Percentiles rank a stretch among this genome's conserved stretches.
Evolutionary conservation across 2,329 filamentous ascomycete genomes (phyloP).

Genomic region (Aspergillus persii): DNA sequence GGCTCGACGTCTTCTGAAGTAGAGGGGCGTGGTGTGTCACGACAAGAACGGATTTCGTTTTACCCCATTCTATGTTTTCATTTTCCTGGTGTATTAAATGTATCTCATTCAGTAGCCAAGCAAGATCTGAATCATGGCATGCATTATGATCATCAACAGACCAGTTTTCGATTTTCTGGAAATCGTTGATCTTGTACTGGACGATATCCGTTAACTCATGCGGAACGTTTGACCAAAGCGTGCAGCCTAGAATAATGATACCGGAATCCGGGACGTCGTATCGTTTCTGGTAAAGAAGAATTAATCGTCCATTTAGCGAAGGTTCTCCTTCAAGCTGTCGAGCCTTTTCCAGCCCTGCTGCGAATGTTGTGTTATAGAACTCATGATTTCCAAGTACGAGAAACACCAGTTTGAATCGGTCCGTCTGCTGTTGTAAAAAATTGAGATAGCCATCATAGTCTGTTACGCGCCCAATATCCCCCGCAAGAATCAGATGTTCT

Average conservation of each 20-base stretch:
- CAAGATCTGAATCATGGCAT: slow-evolving; percentile 47
- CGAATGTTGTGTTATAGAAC: slow-evolving; percentile 25
- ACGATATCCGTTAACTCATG: slow-evolving; percentile 41
- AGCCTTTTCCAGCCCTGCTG: slow-evolving; percentile 23
- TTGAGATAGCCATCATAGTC: slow-evolving; percentile 26
- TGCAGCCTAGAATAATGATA: slow-evolving; percentile 56
- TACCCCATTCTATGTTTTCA: not conserved
- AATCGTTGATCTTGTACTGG: slow-evolving; percentile 51
- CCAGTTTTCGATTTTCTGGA: slow-evolving; percentile 55
- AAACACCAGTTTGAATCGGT: slow-evolving; percentile 21
- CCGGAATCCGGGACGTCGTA: slow-evolving; percentile 28
- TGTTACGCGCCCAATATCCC: slow-evolving; percentile 23
- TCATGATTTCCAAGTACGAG: slow-evolving; percentile 30
- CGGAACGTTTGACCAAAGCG: slow-evolving; percentile 56
- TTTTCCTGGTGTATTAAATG: slow-evolving; percentile 16
- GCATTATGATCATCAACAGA: slow-evolving; percentile 50
- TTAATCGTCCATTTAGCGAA: slow-evolving; percentile 23
- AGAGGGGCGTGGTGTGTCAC: slow-evolving; percentile 59
- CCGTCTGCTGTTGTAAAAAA: slow-evolving; percentile 23
- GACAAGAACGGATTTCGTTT: slow-evolving; percentile 41
- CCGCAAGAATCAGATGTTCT: slow-evolving; percentile 23
- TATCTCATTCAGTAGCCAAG: slow-evolving; percentile 50
- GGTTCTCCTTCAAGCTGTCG: slow-evolving; percentile 29
- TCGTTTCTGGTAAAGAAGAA: slow-evolving; percentile 26
- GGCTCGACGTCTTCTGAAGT: slow-evolving; percentile 49